Conservation (phyloP, 768 basidiomycete genomes). For the Terana coerulea region DNA sequence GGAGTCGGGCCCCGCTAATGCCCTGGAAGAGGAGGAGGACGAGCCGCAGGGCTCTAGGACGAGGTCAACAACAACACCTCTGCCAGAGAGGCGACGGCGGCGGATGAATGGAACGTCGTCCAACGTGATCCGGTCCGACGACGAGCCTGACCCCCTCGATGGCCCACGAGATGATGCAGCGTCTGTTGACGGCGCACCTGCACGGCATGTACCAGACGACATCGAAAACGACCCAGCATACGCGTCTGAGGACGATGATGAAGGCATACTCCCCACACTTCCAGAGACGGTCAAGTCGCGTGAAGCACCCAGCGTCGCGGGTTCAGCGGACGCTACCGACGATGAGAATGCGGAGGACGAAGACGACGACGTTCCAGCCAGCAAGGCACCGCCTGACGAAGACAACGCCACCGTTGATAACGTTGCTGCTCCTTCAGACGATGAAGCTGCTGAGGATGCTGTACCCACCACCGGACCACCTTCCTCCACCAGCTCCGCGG, state of each 20-base stretch:
- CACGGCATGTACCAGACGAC: constrained; percentile 10
- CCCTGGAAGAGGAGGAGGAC: constrained; percentile 63
- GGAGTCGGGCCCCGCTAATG: constrained; percentile 41
- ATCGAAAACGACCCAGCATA: constrained; percentile 29
- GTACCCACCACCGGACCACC: constrained; percentile 1
- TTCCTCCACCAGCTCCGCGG: not conserved
- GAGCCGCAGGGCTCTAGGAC: constrained; percentile 39
- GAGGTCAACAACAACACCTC: constrained; percentile 5
- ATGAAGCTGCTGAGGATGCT: constrained; percentile 25
- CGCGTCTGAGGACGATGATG: constrained; percentile 25
- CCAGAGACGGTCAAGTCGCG: not conserved
- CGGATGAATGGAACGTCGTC: constrained; percentile 7
- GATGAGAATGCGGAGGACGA: constrained; percentile 33
- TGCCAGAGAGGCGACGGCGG: constrained; percentile 7
- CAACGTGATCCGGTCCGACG: constrained; percentile 15
- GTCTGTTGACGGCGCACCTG: constrained; percentile 6
- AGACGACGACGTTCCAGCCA: constrained; percentile 19
- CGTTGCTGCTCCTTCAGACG: constrained; percentile 19
- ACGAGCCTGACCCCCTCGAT: constrained; percentile 21
- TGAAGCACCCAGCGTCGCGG: constrained; percentile 25
- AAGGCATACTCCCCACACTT: constrained; percentile 14
- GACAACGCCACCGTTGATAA: constrained; percentile 29
- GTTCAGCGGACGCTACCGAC: constrained; percentile 28
- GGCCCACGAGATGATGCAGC: constrained; percentile 38
- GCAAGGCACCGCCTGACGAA: constrained; percentile 10